phyloP scores from a whole-genome alignment of 345 rosid species.

The Ceriops decandra region DNA sequence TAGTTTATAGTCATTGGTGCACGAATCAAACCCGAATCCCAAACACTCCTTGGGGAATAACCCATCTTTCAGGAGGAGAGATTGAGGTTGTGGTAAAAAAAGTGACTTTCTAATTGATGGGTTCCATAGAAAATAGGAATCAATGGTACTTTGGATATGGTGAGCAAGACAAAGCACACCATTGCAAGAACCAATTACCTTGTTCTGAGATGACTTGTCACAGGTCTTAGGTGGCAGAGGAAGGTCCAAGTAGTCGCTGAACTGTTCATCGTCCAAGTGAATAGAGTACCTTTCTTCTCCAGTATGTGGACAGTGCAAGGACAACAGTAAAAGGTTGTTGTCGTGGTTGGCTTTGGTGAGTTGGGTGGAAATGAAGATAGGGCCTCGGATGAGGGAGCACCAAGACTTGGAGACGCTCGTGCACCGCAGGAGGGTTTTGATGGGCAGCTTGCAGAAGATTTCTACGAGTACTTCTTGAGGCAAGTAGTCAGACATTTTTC shows the following conservation, averaged over 20 bases:
- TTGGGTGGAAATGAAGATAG: conserved; percentile 5
- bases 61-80: background rate
- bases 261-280: background rate
- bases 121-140: background rate
- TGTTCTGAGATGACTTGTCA: background rate
- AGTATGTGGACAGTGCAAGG: background rate
- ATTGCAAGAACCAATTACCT: background rate
- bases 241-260: background rate
- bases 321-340: no score
- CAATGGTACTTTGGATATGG: background rate
- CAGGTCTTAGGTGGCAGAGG: background rate
- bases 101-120: background rate
- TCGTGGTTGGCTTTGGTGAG: background rate
- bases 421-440: background rate
- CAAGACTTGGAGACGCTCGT: conserved; percentile 12
- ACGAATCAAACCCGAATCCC: background rate
- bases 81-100: background rate
- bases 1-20: background rate
- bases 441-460: conserved; percentile 5
- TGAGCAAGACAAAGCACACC: background rate
- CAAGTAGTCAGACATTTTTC: conserved; percentile 5
- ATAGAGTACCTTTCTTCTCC: background rate
- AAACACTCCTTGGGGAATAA: background rate
- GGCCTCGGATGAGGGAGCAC: conserved; percentile 7
- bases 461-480: background rate